Percentiles rank a stretch among this genome's conserved stretches.
Evolutionary conservation across 2,329 filamentous ascomycete species (phyloP).

Genomic region (Sclerotinia nivalis): DNA sequence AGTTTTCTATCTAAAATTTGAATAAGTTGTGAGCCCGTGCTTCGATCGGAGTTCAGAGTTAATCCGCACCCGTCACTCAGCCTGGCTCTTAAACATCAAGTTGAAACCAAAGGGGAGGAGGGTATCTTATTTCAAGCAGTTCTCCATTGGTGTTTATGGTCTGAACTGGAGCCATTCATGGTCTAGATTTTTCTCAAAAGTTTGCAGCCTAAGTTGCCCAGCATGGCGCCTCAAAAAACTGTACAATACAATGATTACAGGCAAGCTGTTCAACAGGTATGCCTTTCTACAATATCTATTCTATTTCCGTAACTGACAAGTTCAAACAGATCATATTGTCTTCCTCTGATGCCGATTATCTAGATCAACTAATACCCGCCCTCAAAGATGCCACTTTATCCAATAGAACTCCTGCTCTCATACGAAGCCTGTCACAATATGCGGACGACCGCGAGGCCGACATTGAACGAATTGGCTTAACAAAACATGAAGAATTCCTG

Average conservation of each 20-base stretch:
- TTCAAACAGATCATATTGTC: constrained; percentile 78
- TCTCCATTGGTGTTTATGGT: constrained; percentile 1
- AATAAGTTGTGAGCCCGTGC: background rate
- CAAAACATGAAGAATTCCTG: constrained; percentile 96
- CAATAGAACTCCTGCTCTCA: constrained; percentile 69
- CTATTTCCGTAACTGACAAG: background rate
- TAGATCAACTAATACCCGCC: constrained; percentile 92
- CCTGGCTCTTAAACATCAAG: constrained; percentile 5
- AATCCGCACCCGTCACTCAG: background rate
- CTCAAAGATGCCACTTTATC: constrained; percentile 85
- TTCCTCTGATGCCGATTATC: constrained; percentile 87
- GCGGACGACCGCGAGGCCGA: constrained; percentile 84
- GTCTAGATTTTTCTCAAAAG: background rate
- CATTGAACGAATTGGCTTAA: constrained; percentile 91
- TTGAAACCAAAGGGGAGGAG: constrained; percentile 4
- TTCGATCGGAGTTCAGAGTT: background rate
- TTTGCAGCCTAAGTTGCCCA: background rate
- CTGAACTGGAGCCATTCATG: background rate
- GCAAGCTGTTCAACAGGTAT: constrained; percentile 39
- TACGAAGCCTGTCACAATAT: constrained; percentile 77
- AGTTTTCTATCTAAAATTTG: background rate
- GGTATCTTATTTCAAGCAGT: background rate
- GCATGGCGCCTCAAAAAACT: constrained; percentile 35
- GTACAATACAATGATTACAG: constrained; percentile 41
- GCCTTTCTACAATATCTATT: background rate